A percentile compares a stretch with the other conserved stretches of the same genome.
Conservation (phyloP, 768 basidiomycete species). For the Suillus occidentalis region DNA sequence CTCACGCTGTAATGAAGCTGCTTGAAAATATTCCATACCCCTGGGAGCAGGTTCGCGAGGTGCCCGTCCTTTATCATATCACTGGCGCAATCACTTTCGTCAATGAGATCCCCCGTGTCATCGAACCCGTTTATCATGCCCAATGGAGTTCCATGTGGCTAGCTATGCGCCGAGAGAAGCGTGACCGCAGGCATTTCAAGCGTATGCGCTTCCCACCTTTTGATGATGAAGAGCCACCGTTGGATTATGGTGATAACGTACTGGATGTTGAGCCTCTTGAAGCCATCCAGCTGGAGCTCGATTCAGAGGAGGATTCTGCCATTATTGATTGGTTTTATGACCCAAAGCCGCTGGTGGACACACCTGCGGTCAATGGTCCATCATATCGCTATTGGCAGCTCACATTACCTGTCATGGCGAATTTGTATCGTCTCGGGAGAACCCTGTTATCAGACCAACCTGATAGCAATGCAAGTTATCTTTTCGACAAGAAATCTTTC, state of each 20-base stretch:
- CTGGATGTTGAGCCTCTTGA: conserved; percentile 97
- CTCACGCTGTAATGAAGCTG: conserved; percentile 98
- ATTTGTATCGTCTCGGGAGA: conserved; percentile 91
- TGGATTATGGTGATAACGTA: conserved; percentile 99
- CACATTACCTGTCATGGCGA: conserved; percentile 93
- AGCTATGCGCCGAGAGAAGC: conserved; percentile 97
- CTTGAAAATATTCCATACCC: conserved; percentile 97
- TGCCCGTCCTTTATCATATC: conserved; percentile 97
- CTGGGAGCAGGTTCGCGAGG: conserved; percentile 99
- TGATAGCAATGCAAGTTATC: conserved; percentile 86
- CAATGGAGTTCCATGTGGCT: conserved; percentile 99
- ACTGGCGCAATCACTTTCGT: conserved; percentile 99
- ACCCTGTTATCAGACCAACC: conserved; percentile 92
- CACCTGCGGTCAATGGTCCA: conserved; percentile 85
- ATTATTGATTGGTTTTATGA: conserved; percentile 99
- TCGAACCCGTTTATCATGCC: conserved; percentile 97
- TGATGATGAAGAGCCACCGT: conserved; percentile 97
- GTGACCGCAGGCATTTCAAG: conserved; percentile 98
- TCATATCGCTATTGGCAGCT: conserved; percentile 94
- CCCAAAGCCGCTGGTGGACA: conserved; percentile 89
- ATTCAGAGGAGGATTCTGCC: conserved; percentile 86
- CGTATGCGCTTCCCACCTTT: conserved; percentile 99
- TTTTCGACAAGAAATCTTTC: conserved; percentile 97
- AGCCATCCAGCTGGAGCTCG: conserved; percentile 95
- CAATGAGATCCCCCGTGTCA: conserved; percentile 94